Percentiles rank a stretch among this genome's conserved stretches.
Conservation (phyloP, 169 alveolate species). For the Plasmodium sp. region DNA sequence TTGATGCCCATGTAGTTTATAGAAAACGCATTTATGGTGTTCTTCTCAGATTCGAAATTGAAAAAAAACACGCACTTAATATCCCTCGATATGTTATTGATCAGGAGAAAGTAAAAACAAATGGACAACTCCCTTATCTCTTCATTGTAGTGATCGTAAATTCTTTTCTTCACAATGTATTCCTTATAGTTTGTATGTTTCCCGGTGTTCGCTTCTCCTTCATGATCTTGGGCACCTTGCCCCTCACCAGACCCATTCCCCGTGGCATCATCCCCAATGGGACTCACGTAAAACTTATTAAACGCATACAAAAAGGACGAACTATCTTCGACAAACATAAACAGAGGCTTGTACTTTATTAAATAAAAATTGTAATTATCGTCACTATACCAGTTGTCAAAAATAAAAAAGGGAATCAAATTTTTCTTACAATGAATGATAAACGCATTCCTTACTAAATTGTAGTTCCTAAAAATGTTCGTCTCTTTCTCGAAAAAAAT, state of each 20-base stretch:
- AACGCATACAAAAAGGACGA: slow-evolving; percentile 82
- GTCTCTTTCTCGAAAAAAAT: slow-evolving; percentile 75
- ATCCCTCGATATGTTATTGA: slow-evolving; percentile 51
- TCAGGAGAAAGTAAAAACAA: slow-evolving; percentile 57
- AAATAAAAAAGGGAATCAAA: slow-evolving; percentile 71
- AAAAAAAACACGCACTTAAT: slow-evolving; percentile 59
- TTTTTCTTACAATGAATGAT: slow-evolving; percentile 79
- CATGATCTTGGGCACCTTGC: neutral
- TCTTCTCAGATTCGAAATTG: slow-evolving; percentile 51
- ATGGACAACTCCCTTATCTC: slow-evolving; percentile 62
- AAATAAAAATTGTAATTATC: slow-evolving; percentile 71
- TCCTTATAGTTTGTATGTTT: slow-evolving; percentile 75
- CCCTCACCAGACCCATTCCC: neutral
- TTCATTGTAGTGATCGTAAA: slow-evolving; percentile 58
- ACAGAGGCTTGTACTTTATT: slow-evolving; percentile 79
- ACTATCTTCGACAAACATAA: slow-evolving; percentile 84
- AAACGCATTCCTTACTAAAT: slow-evolving; percentile 77
- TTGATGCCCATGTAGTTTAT: slow-evolving; percentile 42
- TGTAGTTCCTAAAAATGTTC: slow-evolving; percentile 32
- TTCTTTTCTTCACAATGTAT: slow-evolving; percentile 71
- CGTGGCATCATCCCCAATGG: neutral
- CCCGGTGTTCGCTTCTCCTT: slow-evolving; percentile 36
- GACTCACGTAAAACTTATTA: slow-evolving; percentile 76
- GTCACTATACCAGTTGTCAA: slow-evolving; percentile 82
- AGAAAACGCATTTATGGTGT: slow-evolving; percentile 67